These are phyloP conservation scores for Malus hybrid DNA, from an alignment of 331 rosid genomes.

Conservation along the genomic window DNA sequence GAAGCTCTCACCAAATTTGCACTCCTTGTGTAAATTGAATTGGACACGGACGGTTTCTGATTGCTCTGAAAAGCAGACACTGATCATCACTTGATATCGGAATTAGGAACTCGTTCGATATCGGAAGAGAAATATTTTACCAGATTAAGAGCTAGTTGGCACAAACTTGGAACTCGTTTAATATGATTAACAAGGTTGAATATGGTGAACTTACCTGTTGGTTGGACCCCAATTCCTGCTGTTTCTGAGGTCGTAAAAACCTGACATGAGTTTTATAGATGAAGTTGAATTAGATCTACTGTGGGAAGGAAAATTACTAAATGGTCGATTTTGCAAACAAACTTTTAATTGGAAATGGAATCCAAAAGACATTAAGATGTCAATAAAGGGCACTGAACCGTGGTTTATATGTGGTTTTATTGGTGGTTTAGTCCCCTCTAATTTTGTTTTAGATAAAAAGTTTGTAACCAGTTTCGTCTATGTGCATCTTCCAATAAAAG, in stretches of 20 bases:
- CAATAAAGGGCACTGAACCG: background rate
- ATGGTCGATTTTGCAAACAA: background rate
- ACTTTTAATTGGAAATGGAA: too few relatives aligned
- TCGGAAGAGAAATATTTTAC: background rate
- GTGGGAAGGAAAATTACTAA: background rate
- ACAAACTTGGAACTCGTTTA: background rate
- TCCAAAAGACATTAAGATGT: background rate
- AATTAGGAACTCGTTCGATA: background rate
- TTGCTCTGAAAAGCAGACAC: background rate
- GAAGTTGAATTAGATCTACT: background rate
- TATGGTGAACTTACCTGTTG: background rate
- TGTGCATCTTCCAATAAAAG: too few relatives aligned
- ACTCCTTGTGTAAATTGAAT: conserved; percentile 11
- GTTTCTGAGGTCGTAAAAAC: background rate
- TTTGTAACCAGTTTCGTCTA: too few relatives aligned
- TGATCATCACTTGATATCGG: background rate
- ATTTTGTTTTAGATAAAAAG: too few relatives aligned
- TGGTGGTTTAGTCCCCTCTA: too few relatives aligned
- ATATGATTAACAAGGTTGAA: background rate
- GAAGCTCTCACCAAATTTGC: conserved; percentile 6
- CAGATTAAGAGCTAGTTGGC: background rate
- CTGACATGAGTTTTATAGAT: background rate
- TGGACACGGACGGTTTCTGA: background rate
- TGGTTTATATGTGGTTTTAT: too few relatives aligned
- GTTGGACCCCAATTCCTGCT: background rate